Percentiles rank a stretch among this genome's conserved stretches.
These are phyloP conservation scores for Austroboletus rostrupii DNA, from an alignment of 1,284 basidiomycete species.

Conservation along the genomic window DNA sequence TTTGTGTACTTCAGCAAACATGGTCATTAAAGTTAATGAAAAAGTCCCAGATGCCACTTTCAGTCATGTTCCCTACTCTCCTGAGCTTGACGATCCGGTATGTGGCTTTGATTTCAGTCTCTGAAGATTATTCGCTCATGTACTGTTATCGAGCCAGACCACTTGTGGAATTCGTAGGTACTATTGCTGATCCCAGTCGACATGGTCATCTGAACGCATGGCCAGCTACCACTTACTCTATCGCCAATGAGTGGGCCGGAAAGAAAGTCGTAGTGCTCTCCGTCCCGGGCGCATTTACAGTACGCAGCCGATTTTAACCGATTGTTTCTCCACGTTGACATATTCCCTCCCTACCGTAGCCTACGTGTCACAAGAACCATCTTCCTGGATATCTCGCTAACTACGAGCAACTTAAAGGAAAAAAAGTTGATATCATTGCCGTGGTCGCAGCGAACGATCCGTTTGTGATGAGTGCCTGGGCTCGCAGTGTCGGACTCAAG, in stretches of 20 bases:
- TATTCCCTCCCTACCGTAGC: slow-evolving; percentile 42
- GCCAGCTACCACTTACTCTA: slow-evolving; percentile 49
- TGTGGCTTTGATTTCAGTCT: slow-evolving; percentile 17
- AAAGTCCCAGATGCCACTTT: slow-evolving; percentile 62
- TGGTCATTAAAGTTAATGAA: slow-evolving; percentile 48
- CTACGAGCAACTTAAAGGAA: slow-evolving; percentile 65
- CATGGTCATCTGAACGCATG: background rate
- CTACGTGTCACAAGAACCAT: slow-evolving; percentile 71
- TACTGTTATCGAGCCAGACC: slow-evolving; percentile 31
- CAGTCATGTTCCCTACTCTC: slow-evolving; percentile 58
- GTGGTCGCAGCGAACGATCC: slow-evolving; percentile 71
- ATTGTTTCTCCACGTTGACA: background rate
- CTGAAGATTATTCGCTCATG: background rate
- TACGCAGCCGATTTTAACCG: slow-evolving; percentile 33
- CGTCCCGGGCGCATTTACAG: slow-evolving; percentile 79
- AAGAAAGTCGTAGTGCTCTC: slow-evolving; percentile 81
- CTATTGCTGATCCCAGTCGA: background rate
- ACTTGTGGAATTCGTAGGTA: slow-evolving; percentile 62
- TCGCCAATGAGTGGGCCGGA: slow-evolving; percentile 68
- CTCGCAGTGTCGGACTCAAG: slow-evolving; percentile 53
- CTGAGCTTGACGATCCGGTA: slow-evolving; percentile 63
- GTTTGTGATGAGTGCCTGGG: slow-evolving; percentile 81
- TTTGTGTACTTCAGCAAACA: background rate
- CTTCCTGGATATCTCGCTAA: slow-evolving; percentile 68
- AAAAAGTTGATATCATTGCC: slow-evolving; percentile 70